Evolutionary conservation across 1,284 basidiomycete species (phyloP), one percentile per base, ranked within the genome.

Genomic region (Irpex lacteus): DNA sequence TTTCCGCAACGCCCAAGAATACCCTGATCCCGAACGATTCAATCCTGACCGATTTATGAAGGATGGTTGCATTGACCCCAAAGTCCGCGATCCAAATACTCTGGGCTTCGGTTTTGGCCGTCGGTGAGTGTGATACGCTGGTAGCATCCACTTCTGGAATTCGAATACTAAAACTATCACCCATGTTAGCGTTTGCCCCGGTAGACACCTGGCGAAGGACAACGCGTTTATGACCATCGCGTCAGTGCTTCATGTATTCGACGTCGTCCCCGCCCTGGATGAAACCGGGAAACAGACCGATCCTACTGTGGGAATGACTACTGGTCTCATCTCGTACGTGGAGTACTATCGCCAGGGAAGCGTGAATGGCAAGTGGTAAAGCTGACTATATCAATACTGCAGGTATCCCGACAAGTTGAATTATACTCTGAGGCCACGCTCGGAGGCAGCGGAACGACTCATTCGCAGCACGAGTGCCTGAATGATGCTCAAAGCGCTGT

Each of bases 221-320:
- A 71, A 68, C 59, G 64, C 71, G 2, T 72, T 69, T 68, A 66
- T 72, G 54, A 68, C 66, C 9, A 65, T 67, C 49, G 70, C 65
- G 11, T 67, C 63, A 53, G 55, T 72, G 26, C 53, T 66, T 38
- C 68, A 70, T 8, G 64, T 68, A 1, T 67, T 72, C 63, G 66
- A 72, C 32, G 69, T 72, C 60, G 59, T 11, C 9, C 60, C 53
- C 5, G 59, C 21, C 15, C 15, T 57, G 32, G 63, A 64, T 49
- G 60, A 15, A 21, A 7, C 56, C 18, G 63, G 63, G 36, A 47
- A 11, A 18, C 5, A n/a, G 15, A 34, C n/a, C 5, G 21, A 32
- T 34, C 58, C 58, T 8, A 34, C 36, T n/a, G 26, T n/a, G 15
- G 36, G 38, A 18, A 40, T 60, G 15, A 60, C 58, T 15, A 44